These are phyloP conservation scores for Diversispora eburnea DNA, from an alignment of 192 early-diverging fungal species.

Conservation along the genomic window DNA sequence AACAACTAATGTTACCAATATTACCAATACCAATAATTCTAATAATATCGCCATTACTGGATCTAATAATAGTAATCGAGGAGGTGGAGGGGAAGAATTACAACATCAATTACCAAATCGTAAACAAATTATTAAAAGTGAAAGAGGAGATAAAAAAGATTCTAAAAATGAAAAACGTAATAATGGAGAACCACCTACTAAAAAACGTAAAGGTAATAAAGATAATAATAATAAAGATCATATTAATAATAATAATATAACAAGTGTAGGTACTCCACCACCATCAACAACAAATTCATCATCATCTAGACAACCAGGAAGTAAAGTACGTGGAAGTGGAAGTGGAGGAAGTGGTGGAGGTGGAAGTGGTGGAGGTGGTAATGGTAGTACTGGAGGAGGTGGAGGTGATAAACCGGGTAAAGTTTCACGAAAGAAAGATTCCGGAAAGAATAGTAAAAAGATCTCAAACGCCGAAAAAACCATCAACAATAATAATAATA, in stretches of 20 bases:
- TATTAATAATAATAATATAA: background rate
- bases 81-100: constrained; percentile 28
- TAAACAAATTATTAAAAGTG: constrained; percentile 32
- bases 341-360: too few relatives aligned
- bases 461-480: background rate
- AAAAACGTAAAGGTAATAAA: background rate
- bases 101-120: constrained; percentile 51
- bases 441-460: background rate
- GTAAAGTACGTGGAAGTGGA: background rate
- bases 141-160: constrained; percentile 31
- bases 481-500: background rate
- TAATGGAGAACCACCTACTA: background rate
- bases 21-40: too few relatives aligned
- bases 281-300: background rate
- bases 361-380: background rate
- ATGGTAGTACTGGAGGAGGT: background rate
- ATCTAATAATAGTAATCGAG: too few relatives aligned
- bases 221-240: background rate
- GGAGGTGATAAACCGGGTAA: background rate
- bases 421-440: background rate
- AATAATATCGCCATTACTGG: too few relatives aligned
- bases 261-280: background rate
- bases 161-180: constrained; percentile 34
- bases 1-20: constrained; percentile 32
- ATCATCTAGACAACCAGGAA: background rate